Base-by-base conservation (phyloP, 768 basidiomycete species). In the Coprinopsis marcescibilis region DNA sequence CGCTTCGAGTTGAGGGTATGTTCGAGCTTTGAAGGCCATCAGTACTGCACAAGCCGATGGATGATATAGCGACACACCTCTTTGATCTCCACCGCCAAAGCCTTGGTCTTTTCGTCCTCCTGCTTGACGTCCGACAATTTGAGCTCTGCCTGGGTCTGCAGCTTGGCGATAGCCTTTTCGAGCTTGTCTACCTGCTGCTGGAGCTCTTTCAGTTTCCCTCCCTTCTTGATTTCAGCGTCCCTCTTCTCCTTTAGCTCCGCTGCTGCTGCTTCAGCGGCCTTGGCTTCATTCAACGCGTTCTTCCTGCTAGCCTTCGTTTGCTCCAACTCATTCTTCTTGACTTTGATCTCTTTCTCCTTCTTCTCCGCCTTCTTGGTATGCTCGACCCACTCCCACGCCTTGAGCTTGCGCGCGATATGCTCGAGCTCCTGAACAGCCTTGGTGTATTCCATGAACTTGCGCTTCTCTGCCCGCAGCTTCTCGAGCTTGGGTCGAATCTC, bases 401-500 rank as follows among this genome's bases (percentile, higher is more conserved):
- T 81, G 52, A 97, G 66, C 13, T 87, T 73, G 3, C 92, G 80
- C 1, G 77, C 83, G 13, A 95, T 77, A 19, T 83, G 80, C 63
- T 98, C 94, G 40, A 99, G 77, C 60, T 98, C 94, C 0, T 83
- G 73, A 32, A 78, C 79, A 0, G 85, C 77, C 65, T 97, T 98
- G 63, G 96, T 95, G 61, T 83, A 98, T 52, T 85, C 82, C 24
- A 98, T 73, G 58, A 81, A 97, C 4, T 85, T 78, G 25, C 89
- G 80, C 61, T 96, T 97, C 68, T 99, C 91, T 15, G 71, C 70
- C 7, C 95, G 82, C 2, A 97, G 81, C 53, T 85, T 91, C 58
- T 97, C 85, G 34, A 98, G 72, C 60, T 97, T 98, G 0, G 96
- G 95, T 0, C 80, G 85, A 59, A 98, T 96, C 65, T 97, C 96